Evolutionary conservation across 2,329 filamentous ascomycete genomes (phyloP).

Genomic region (Waltergamsia citrina): DNA sequence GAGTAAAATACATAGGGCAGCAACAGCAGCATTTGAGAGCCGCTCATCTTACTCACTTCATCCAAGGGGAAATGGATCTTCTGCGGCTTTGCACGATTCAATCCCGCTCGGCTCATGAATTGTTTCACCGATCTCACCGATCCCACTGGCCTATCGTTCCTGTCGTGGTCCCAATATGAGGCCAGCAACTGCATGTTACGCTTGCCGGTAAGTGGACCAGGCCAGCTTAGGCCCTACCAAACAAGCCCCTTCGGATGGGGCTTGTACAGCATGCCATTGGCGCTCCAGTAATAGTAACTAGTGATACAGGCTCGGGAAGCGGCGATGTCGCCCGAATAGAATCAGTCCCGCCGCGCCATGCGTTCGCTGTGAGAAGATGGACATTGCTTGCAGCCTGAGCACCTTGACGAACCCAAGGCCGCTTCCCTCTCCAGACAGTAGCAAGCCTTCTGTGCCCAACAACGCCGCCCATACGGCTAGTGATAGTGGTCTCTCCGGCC

Average conservation of each 20-base stretch:
- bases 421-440: background rate
- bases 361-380: background rate
- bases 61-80: no score
- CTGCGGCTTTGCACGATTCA: background rate
- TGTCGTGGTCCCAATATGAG: no score
- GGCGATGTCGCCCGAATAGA: slow-evolving; percentile 1
- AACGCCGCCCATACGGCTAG: background rate
- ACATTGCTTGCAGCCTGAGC: slow-evolving; percentile 2
- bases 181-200: slow-evolving; percentile 3
- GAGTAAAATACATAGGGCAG: no score
- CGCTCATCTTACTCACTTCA: no score
- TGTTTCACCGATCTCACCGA: no score
- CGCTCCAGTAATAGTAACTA: background rate
- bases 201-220: slow-evolving; percentile 4
- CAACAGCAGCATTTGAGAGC: no score
- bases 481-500: background rate
- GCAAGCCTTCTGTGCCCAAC: background rate
- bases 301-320: slow-evolving; percentile 1
- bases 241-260: no score
- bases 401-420: background rate
- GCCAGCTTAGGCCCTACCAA: no score
- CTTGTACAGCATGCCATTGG: no score
- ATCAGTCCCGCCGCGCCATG: background rate
- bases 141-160: background rate
- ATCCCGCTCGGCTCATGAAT: background rate